Evolutionary conservation across 73 alveolate genomes (phyloP), one percentile per base, ranked within the genome.

Genomic region (Paramecium bursaria): DNA sequence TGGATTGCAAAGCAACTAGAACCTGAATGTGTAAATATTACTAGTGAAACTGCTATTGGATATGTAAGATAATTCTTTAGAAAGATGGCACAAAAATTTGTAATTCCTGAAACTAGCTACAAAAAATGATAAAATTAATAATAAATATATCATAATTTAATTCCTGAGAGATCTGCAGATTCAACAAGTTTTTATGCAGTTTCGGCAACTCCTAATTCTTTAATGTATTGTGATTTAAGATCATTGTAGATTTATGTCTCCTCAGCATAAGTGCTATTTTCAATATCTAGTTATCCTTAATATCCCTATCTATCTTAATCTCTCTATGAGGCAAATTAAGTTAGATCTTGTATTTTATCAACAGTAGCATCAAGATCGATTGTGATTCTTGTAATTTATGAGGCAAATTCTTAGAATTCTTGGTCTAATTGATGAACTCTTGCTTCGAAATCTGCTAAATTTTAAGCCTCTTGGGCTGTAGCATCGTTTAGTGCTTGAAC

Each of bases 11-110:
- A 67, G 44, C 21, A 67, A 33, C 44, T 67, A 35, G 82, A 67
- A 21, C 21, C 82, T 35, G 33, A 57, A 67, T 67, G 82, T 67
- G 23, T 67, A 17, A 67, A 67, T 67, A 67, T 67, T 35, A 67
- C 82, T 35, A 67, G 82, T 35, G 82, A 67, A 19, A 39, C 82
- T 67, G 82, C 82, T 4, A 67, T 67, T n/a, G 44, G 60, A 11
- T 35, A 39, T 14, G 82, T 67, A 19, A 44, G 82, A 42, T 53
- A 67, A 25, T 67, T 67, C 82, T 67, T 67, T 67, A 67, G 82
- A 67, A 25, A 67, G 13, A 67, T 67, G 82, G 82, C 82, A 0
- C 2, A 67, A 67, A 53, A 53, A 13, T 67, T 67, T 19, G 44
- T 25, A 42, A 33, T 67, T 2, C 42, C 82, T 1, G 82, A 67